phyloP scores from a whole-genome alignment of 2,329 filamentous ascomycete species.

The Coniella vitis region DNA sequence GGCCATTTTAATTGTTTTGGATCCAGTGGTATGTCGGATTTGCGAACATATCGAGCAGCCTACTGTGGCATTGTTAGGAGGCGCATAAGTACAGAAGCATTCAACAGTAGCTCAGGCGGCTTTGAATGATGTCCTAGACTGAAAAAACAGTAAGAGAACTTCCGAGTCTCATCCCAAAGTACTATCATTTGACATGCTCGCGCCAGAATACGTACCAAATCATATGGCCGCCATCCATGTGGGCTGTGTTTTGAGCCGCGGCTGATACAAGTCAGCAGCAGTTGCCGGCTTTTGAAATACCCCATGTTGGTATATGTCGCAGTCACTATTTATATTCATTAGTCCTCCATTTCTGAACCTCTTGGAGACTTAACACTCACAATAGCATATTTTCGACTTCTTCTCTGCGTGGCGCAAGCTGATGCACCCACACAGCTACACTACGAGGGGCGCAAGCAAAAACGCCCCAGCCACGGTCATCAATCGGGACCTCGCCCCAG shows the following conservation, averaged over 20 bases:
- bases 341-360: too few relatives aligned
- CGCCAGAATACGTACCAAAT: too few relatives aligned
- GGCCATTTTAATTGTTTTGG: too few relatives aligned
- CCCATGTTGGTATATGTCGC: background rate
- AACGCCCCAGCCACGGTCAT: constrained; percentile 48
- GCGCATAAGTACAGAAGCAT: too few relatives aligned
- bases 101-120: too few relatives aligned
- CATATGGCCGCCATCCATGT: constrained; percentile 16
- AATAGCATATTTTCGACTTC: constrained; percentile 12
- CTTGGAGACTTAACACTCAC: background rate
- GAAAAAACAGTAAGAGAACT: too few relatives aligned
- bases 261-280: constrained; percentile 4
- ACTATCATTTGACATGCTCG: background rate
- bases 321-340: background rate
- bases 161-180: background rate
- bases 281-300: constrained; percentile 3
- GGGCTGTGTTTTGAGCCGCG: constrained; percentile 8
- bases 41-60: too few relatives aligned
- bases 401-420: constrained; percentile 9
- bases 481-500: constrained; percentile 49
- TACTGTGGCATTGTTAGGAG: too few relatives aligned
- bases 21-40: too few relatives aligned
- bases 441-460: constrained; percentile 50
- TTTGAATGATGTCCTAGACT: too few relatives aligned
- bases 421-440: constrained; percentile 55